Evolutionary conservation across 805 yeast genomes (phyloP).

Genomic region (Hanseniaspora lachancei): DNA sequence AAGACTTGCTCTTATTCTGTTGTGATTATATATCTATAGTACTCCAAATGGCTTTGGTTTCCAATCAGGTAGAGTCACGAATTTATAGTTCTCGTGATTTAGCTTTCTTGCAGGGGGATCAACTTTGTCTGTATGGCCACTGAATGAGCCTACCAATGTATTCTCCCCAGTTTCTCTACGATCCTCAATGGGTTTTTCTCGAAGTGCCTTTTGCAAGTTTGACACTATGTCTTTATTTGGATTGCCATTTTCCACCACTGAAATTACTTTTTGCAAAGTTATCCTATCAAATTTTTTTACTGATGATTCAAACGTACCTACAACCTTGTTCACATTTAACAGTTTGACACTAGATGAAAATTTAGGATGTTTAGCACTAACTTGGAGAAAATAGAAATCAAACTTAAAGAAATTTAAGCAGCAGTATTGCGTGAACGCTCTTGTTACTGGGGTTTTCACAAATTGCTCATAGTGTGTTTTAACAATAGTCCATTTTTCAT

Average conservation of each 20-base stretch:
- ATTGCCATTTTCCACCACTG: not conserved
- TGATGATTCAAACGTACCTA: not conserved
- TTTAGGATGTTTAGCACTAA: not conserved
- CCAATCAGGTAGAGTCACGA: slow-evolving; percentile 34
- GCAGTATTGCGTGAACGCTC: not conserved
- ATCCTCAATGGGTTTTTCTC: no score
- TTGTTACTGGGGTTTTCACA: not conserved
- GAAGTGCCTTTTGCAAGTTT: no score
- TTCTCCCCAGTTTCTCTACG: no score
- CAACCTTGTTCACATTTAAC: not conserved
- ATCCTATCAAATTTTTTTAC: not conserved
- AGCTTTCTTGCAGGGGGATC: no score
- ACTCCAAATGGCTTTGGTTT: slow-evolving; percentile 44
- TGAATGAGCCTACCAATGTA: not conserved
- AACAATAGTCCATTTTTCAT: not conserved
- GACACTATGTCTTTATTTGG: not conserved
- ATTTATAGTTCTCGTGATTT: slow-evolving; percentile 13
- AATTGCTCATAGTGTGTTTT: not conserved
- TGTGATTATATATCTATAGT: slow-evolving; percentile 16
- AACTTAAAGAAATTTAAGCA: not conserved
- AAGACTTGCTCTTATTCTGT: not conserved
- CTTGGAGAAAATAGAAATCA: not conserved
- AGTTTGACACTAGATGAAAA: not conserved
- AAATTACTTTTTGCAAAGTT: not conserved
- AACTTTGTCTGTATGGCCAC: not conserved